Evolutionary conservation across 352 stramenopile species (phyloP), one percentile per base, ranked within the genome.

Genomic region (Pythium biforme): DNA sequence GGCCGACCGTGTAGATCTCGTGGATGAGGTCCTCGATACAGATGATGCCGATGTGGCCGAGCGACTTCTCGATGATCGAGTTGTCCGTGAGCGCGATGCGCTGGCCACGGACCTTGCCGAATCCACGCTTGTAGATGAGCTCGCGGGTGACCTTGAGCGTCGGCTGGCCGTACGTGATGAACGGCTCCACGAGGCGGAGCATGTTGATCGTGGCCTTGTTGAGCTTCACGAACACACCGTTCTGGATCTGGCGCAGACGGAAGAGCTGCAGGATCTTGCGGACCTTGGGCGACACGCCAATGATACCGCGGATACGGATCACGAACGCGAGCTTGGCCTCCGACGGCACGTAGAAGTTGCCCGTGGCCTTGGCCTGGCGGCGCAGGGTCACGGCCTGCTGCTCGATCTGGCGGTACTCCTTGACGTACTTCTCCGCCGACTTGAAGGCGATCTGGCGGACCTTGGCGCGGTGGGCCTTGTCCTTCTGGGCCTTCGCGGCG

Each of bases 131-230:
- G 92, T 99, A 99, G 74, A 99, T 97, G 23, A 99, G 84, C 83
- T 99, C 95, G 62, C 97, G 86, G 48, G 98, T 94, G 59, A 96
- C 97, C 75, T 98, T 98, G n/a, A 98, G 89, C 71, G 97, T 97
- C 29, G 97, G 97, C 82, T 98, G 97, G 46, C 97, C 97, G 81
- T 99, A 99, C 25, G 96, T 98, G 49, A 99, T 94, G 78, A 99
- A 99, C 12, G 97, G 97, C 78, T 99, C 97, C 17, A 99, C 97
- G 26, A 99, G 88, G 72, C 96, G 94, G 60, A 99, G 92, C 97
- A 99, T 99, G 76, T 99, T 98, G 75, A 99, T 97, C 60, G 97
- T 99, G 55, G 97, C 96, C 85, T 98, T 98, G 91, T 99, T 99
- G 29, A 99, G 89, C 81, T 98, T 98, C 34, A 99, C 90, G 81